Evolutionary conservation across 345 rosid species (phyloP).

Genomic region (Gossypium longicalyx): DNA sequence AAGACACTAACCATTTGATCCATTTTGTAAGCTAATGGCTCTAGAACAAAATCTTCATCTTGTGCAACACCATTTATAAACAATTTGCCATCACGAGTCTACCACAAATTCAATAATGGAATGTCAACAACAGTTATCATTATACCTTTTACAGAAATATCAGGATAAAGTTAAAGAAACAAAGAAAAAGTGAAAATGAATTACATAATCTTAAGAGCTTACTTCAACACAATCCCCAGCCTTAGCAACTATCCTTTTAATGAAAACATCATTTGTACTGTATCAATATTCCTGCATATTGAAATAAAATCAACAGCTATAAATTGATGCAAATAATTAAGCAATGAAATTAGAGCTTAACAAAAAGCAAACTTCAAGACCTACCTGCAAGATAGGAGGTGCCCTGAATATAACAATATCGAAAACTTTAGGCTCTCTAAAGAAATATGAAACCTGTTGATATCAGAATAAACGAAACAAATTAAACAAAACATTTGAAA

Average conservation of each 20-base stretch:
- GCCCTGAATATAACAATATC: conserved; percentile 87
- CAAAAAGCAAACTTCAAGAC: not conserved
- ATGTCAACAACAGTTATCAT: conserved; percentile 10
- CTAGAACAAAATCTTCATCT: conserved; percentile 67
- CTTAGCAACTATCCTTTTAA: conserved; percentile 88
- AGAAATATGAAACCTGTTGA: conserved; percentile 69
- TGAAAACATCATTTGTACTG: conserved; percentile 62
- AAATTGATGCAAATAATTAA: not conserved
- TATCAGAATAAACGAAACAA: conserved; percentile 3
- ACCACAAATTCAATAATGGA: conserved; percentile 11
- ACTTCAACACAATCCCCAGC: conserved; percentile 88
- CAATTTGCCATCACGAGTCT: conserved; percentile 73
- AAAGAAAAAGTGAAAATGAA: conserved; percentile 12
- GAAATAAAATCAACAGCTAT: conserved; percentile 9
- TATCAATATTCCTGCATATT: conserved; percentile 56
- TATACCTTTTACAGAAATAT: conserved; percentile 3
- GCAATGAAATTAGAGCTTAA: not conserved
- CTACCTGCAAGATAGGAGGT: conserved; percentile 73
- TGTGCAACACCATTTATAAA: conserved; percentile 56
- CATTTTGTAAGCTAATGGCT: conserved; percentile 75
- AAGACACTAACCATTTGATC: conserved; percentile 46
- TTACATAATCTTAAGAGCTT: conserved; percentile 31
- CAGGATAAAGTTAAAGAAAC: not conserved
- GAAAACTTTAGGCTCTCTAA: conserved; percentile 76
- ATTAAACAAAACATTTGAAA: not conserved